Base-by-base conservation (phyloP, 257 asterid genomes). In the Schizonepeta tenuifolia region DNA sequence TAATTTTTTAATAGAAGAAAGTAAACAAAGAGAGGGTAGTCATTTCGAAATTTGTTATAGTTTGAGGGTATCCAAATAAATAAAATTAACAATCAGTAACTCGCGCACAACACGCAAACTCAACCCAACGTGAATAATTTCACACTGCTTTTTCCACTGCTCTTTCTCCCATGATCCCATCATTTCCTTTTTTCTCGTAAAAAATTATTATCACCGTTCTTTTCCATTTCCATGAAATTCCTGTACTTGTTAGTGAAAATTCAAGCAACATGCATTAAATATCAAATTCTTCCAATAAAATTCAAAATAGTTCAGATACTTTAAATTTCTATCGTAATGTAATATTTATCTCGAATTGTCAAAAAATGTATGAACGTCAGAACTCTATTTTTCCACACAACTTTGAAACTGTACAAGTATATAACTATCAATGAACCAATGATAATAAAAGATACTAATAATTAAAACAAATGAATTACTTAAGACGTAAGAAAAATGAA, bases 21-120 rank as follows among this genome's bases (percentile, higher is more conserved):
- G 1, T 2, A 31, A 31, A 31, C 7, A 31, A 31, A 38, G 43
- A 38, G 43, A 38, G 11, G 43, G 43, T 38, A 38, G 43, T 38
- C 12, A 38, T 9, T 38, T 8, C 3, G 9, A 38, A 38, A 1
- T 38, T 38, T 44, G 17, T 24, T 50, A 53, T 53, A 20, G 28
- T 53, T n/a, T 5, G 21, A 49, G 55, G 55, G 55, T n/a, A 49
- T 6, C 11, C 0, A 31, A 26, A 14, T 13, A 57, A 57, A 57
- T 26, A 14, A 6, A 57, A 57, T 4, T 6, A 26, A 28, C 28
- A 35, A 60, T 35, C 44, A 36, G 67, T 60, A 60, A 17, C 26
- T 60, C 47, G 67, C 28, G 49, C 67, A 35, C 67, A 60, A 60
- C 47, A 60, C 47, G 67, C 67, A 60, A 60, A 33, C 59, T 20